Conservation (phyloP, 306 rosid species). For the Vigna unguiculata region DNA sequence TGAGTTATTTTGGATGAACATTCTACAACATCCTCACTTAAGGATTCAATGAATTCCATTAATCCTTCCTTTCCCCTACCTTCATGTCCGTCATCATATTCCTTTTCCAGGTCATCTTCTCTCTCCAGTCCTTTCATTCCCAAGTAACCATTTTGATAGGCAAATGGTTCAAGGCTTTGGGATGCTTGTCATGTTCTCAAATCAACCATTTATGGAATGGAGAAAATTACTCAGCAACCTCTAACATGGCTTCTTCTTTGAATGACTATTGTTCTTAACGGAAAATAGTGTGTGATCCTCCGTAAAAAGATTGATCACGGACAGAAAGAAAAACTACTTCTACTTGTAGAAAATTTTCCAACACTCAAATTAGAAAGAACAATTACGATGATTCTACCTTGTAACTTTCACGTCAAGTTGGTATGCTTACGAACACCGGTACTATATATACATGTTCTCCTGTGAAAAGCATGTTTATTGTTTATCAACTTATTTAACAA, state of each 20-base stretch:
- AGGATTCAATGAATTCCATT: slow-evolving; percentile 67
- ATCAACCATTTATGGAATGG: slow-evolving; percentile 69
- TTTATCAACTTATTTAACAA: neutral
- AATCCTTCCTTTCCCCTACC: slow-evolving; percentile 52
- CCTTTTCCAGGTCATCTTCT: slow-evolving; percentile 68
- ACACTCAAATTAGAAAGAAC: too few species aligned
- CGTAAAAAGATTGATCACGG: too few species aligned
- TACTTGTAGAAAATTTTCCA: too few species aligned
- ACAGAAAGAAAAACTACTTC: too few species aligned
- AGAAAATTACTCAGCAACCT: slow-evolving; percentile 51
- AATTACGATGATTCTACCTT: slow-evolving; percentile 62
- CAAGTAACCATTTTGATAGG: slow-evolving; percentile 73
- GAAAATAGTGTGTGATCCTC: too few species aligned
- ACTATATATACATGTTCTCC: too few species aligned
- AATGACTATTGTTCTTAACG: slow-evolving; percentile 59
- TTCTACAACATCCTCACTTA: slow-evolving; percentile 74
- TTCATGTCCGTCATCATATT: slow-evolving; percentile 84
- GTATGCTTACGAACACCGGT: too few species aligned
- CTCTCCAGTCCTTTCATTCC: slow-evolving; percentile 75
- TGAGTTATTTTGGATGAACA: too few species aligned
- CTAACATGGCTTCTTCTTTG: slow-evolving; percentile 59
- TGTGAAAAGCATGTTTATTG: slow-evolving; percentile 6
- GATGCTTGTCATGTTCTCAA: slow-evolving; percentile 82
- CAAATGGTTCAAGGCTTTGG: slow-evolving; percentile 88
- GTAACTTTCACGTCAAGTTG: slow-evolving; percentile 66